Percentiles rank a stretch among this genome's conserved stretches.
Evolutionary conservation across 208 protist genomes (phyloP).

Genomic region (Leptomonas pyrrhocoris): DNA sequence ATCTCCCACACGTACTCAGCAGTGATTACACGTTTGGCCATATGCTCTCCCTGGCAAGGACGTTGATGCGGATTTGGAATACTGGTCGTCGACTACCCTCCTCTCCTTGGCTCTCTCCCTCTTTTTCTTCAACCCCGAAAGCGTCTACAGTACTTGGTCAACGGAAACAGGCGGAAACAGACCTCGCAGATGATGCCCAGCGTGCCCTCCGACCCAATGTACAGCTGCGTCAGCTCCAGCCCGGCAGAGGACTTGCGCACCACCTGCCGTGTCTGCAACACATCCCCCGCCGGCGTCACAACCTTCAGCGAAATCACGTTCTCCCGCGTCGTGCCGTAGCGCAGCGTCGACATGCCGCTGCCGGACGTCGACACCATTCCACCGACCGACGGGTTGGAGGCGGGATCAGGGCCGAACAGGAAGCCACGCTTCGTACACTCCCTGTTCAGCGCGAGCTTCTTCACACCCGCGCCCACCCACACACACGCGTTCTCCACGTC

Average conservation of each 20-base stretch:
- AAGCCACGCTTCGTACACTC: slow-evolving; percentile 38
- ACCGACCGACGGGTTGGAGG: slow-evolving; percentile 69
- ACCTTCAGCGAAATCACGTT: slow-evolving; percentile 72
- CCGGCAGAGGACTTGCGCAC: slow-evolving; percentile 89
- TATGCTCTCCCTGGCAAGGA: too few relatives aligned
- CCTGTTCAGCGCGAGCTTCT: slow-evolving; percentile 53
- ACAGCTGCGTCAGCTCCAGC: slow-evolving; percentile 91
- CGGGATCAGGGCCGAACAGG: slow-evolving; percentile 60
- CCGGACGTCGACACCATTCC: slow-evolving; percentile 77
- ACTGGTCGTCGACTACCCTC: too few relatives aligned
- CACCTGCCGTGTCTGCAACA: slow-evolving; percentile 66
- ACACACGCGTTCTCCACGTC: slow-evolving; percentile 60
- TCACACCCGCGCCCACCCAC: slow-evolving; percentile 70
- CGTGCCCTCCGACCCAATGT: slow-evolving; percentile 90
- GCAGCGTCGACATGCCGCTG: slow-evolving; percentile 75
- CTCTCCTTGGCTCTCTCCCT: too few relatives aligned
- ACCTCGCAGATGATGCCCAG: slow-evolving; percentile 87
- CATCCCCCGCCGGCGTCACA: slow-evolving; percentile 55
- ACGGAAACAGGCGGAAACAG: slow-evolving; percentile 60
- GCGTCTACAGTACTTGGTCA: too few relatives aligned
- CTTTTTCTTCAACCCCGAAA: too few relatives aligned
- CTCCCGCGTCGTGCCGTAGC: slow-evolving; percentile 87
- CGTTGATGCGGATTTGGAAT: too few relatives aligned
- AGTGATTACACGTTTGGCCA: too few relatives aligned
- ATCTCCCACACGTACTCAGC: too few relatives aligned